Evolutionary conservation across 306 rosid species (phyloP).

Genomic region (Corylus avellana): DNA sequence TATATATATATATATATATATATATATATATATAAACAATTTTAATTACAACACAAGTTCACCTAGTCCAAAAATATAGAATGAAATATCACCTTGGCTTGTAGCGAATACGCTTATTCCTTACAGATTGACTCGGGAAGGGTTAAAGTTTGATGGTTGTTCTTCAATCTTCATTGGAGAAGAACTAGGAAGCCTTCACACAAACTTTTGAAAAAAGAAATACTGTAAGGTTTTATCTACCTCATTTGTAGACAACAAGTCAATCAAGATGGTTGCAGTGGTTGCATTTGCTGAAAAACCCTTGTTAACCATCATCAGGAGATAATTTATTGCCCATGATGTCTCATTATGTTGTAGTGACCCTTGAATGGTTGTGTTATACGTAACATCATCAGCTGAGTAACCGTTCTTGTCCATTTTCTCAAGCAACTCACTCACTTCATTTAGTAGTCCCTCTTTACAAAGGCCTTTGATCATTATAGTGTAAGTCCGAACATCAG

Average conservation of each 20-base stretch:
- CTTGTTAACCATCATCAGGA: not conserved
- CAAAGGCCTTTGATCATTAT: constrained; percentile 41
- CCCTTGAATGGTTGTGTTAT: not conserved
- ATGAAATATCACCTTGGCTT: no score
- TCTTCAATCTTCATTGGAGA: no score
- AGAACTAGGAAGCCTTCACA: no score
- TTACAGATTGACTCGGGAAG: no score
- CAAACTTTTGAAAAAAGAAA: no score
- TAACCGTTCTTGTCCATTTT: not conserved
- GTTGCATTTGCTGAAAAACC: not conserved
- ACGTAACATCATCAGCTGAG: not conserved
- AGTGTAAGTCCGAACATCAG: constrained; percentile 24
- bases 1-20: no score
- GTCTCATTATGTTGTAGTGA: not conserved
- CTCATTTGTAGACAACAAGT: not conserved
- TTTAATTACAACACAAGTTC: no score
- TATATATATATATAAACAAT: no score
- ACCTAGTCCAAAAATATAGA: no score
- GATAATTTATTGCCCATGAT: not conserved
- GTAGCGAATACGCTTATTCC: no score
- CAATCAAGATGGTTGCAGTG: not conserved
- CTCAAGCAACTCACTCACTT: not conserved
- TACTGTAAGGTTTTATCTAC: not conserved
- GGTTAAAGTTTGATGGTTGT: no score
- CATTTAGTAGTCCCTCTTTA: constrained; percentile 21